Base-by-base conservation (phyloP, 202 grass and related monocot species). In the Bolboschoenoplectus hybrid region DNA sequence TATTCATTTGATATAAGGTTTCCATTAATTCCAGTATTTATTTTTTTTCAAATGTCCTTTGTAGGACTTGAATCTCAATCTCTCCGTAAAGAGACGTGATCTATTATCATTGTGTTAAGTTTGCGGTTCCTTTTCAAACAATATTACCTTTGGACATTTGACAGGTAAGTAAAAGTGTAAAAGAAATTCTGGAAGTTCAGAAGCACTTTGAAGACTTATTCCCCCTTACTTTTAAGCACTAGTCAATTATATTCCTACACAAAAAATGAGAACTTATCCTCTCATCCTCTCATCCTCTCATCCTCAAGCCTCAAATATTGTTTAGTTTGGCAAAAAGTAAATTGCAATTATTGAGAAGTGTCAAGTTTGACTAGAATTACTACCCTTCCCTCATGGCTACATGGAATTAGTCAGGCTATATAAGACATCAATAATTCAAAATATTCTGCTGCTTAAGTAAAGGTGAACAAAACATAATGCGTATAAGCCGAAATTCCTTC, bases 231-330 rank as follows among this genome's bases (percentile, higher is more conserved):
- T 56, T 78, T 56, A 40, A 78, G 51, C 10, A 56, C 6, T 57
- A 36, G 26, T 39, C 74, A 40, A 78, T 9, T 40, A 78, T 78
- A 78, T 78, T 56, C 49, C 1, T 5, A 39, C 13, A 1, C 57
- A 56, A 46, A 56, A 46, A 50, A 44, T 60, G 53, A 43, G 16
- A 80, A 53, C 35, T 79, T 80, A 80, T 80, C 34, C 36, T 80
- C 53, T 38, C 34, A 55, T 78, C 46, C 36, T 80, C 53, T 38
- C 34, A 55, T 78, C 46, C 36, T 80, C 53, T 38, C 34, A 55
- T 78, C 46, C 19, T 51, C 10, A 49, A 74, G 13, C 52, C 53
- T 17, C 16, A 80, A 80, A 60, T 19, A 60, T 19, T 16, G 53
- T 60, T 77, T 58, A 16, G 57, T 79, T 36, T 40, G 26, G 11